phyloP scores from a whole-genome alignment of 345 rosid genomes.

The Euphorbia peplus region DNA sequence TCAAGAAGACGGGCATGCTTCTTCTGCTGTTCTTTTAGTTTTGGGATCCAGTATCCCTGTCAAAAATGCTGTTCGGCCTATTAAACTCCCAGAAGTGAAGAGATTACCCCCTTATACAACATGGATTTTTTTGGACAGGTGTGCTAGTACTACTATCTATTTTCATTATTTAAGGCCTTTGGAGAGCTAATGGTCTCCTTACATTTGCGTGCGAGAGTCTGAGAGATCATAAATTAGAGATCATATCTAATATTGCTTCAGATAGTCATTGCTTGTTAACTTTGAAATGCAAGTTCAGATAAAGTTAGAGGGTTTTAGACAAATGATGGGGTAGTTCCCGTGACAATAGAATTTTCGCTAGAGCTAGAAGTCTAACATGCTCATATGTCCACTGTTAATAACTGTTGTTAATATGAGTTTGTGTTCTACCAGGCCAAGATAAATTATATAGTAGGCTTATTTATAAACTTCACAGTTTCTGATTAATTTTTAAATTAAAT shows the following conservation, averaged over 20 bases:
- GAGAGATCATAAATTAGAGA: not conserved
- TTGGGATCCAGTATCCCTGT: slow-evolving; percentile 75
- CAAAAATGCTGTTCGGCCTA: slow-evolving; percentile 67
- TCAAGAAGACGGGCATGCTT: slow-evolving; percentile 56
- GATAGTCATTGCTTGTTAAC: not conserved
- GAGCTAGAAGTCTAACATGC: not conserved
- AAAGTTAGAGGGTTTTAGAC: too few species aligned
- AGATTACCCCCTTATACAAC: slow-evolving; percentile 92
- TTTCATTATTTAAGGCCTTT: not conserved
- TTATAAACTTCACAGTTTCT: not conserved
- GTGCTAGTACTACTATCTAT: slow-evolving; percentile 16
- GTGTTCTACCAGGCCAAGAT: not conserved
- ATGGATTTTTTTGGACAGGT: slow-evolving; percentile 97
- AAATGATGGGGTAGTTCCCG: too few species aligned
- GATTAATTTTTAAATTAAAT: not conserved
- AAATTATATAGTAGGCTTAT: too few species aligned
- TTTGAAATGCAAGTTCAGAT: slow-evolving; percentile 3
- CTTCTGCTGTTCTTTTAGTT: slow-evolving; percentile 44
- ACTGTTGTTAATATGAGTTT: too few species aligned
- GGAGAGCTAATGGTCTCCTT: not conserved
- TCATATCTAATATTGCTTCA: not conserved
- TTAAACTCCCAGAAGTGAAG: slow-evolving; percentile 73
- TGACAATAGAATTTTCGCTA: too few species aligned
- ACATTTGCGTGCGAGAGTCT: not conserved
- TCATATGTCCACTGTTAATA: too few species aligned